phyloP scores from a whole-genome alignment of 331 rosid species.

The Spiraea crenata region DNA sequence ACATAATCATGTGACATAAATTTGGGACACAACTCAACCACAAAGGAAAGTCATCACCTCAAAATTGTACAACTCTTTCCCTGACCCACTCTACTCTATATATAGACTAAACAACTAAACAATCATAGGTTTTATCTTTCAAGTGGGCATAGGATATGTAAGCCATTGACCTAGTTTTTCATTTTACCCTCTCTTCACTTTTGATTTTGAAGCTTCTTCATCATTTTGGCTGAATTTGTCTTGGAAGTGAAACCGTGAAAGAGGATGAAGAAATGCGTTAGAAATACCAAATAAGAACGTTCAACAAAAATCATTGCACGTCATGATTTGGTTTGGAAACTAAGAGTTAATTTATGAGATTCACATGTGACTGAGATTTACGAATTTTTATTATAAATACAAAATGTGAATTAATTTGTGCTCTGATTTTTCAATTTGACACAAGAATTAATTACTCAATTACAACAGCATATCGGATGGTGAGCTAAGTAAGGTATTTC shows the following conservation, averaged over 20 bases:
- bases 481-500: not conserved
- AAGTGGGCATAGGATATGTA: not conserved
- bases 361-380: too few species aligned
- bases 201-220: not conserved
- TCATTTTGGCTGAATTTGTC: too few species aligned
- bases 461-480: not conserved
- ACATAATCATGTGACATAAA: slow-evolving; percentile 1
- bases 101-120: not conserved
- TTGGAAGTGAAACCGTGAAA: too few species aligned
- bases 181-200: not conserved
- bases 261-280: too few species aligned
- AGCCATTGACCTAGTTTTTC: slow-evolving; percentile 1
- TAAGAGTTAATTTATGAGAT: too few species aligned
- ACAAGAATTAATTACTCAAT: too few species aligned
- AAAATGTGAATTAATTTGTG: too few species aligned
- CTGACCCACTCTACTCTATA: not conserved
- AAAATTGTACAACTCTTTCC: slow-evolving; percentile 11
- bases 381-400: too few species aligned
- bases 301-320: too few species aligned
- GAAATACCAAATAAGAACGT: too few species aligned
- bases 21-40: slow-evolving; percentile 1
- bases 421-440: too few species aligned
- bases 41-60: not conserved
- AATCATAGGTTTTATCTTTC: not conserved
- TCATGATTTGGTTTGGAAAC: too few species aligned